Conservation (phyloP, 805 yeast species). For the Yarrowia alimentaria region DNA sequence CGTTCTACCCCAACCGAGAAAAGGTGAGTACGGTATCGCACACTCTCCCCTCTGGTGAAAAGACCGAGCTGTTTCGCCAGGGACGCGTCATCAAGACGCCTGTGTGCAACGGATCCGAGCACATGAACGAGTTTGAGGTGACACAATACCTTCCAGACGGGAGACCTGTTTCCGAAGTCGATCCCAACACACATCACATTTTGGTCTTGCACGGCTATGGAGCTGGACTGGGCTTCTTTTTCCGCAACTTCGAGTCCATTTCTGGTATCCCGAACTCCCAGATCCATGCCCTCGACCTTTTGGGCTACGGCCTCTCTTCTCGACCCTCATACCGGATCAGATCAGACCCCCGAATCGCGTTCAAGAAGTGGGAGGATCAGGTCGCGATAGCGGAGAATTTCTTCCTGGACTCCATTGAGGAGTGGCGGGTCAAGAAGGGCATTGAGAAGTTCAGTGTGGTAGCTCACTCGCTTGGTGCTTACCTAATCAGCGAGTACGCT, state of each 20-base stretch:
- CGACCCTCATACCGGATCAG: constrained; percentile 57
- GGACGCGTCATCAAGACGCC: constrained; percentile 49
- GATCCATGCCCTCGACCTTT: constrained; percentile 80
- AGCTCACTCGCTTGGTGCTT: constrained; percentile 94
- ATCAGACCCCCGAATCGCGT: constrained; percentile 32
- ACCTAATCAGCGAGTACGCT: constrained; percentile 68
- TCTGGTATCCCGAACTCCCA: constrained; percentile 51
- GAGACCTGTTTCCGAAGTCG: constrained; percentile 26
- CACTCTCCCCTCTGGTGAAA: not conserved
- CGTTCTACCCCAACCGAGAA: constrained; percentile 43
- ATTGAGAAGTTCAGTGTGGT: constrained; percentile 54
- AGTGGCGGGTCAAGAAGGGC: constrained; percentile 57
- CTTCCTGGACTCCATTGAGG: constrained; percentile 61
- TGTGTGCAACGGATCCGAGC: constrained; percentile 47
- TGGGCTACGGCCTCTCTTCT: constrained; percentile 88
- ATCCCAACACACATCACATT: constrained; percentile 50
- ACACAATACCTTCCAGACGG: constrained; percentile 31
- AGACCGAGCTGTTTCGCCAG: constrained; percentile 32
- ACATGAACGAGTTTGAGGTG: constrained; percentile 75
- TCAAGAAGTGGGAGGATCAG: constrained; percentile 37
- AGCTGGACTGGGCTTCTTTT: constrained; percentile 81
- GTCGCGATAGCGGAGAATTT: constrained; percentile 54
- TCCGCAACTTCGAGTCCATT: constrained; percentile 61
- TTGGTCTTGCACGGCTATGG: constrained; percentile 91
- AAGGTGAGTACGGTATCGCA: not conserved